These are phyloP conservation scores for Phytophthora idaei DNA, from an alignment of 352 stramenopile species.

Conservation along the genomic window DNA sequence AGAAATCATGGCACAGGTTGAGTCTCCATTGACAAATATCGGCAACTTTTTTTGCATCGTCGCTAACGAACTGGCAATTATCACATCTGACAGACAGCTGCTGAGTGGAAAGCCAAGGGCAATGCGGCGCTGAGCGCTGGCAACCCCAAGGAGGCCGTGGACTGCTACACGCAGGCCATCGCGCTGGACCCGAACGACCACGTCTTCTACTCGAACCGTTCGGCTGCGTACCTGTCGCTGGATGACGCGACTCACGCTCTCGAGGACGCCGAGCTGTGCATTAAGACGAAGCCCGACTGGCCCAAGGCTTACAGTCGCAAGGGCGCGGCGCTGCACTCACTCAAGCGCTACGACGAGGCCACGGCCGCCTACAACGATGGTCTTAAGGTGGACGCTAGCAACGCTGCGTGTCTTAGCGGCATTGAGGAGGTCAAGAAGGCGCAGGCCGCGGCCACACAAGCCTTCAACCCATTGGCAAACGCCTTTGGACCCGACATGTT, in stretches of 20 bases:
- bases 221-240: constrained; percentile 97
- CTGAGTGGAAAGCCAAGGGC: constrained; percentile 93
- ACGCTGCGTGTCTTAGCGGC: constrained; percentile 92
- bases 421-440: constrained; percentile 94
- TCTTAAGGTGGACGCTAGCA: constrained; percentile 91
- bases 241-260: constrained; percentile 93
- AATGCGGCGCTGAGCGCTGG: constrained; percentile 95
- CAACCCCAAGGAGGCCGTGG: constrained; percentile 95
- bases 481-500: constrained; percentile 97
- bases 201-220: constrained; percentile 99
- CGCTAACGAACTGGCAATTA: background rate
- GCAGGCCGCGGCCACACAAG: constrained; percentile 40
- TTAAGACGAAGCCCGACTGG: constrained; percentile 95
- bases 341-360: constrained; percentile 89
- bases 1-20: constrained; percentile 34
- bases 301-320: constrained; percentile 98
- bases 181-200: constrained; percentile 94
- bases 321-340: constrained; percentile 96
- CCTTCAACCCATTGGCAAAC: constrained; percentile 88
- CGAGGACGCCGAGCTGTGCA: constrained; percentile 96
- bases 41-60: background rate
- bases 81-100: constrained; percentile 36
- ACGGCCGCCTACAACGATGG: constrained; percentile 84
- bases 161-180: constrained; percentile 98
- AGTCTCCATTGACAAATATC: background rate